Base-by-base conservation (phyloP, 148 eudicot species). In the Chenopodium formosanum region DNA sequence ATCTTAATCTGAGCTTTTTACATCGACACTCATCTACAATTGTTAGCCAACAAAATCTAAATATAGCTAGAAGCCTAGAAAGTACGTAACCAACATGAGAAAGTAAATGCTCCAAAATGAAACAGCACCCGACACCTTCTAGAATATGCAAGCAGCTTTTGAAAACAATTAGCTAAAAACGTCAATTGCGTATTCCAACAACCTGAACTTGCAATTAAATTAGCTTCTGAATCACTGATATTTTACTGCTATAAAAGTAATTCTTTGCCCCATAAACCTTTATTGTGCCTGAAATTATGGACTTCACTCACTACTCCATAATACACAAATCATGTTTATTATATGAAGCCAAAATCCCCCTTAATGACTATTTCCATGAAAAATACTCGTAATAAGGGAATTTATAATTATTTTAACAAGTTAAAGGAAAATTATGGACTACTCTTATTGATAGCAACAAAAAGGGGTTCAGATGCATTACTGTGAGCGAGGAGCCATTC, bases 401-500 rank as follows among this genome's bases (percentile, higher is more conserved):
- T 19, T 12, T 40, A n/a, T 23, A 5, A 73, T 14, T 78, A 34
- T n/a, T 29, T 2, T 70, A 77, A 32, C 73, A 31, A 64, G 27
- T 34, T n/a, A 79, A 12, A 78, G 56, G 67, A n/a, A 44, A 76
- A 47, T 1, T 29, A 27, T 40, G 17, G 37, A 83, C 58, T n/a
- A 71, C 75, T 63, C 44, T 47, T 70, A 76, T 4, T 52, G 76
- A 79, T 56, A 40, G 19, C 48, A 81, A 73, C 27, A 65, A 1
- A 74, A 23, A 84, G 70, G 50, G 67, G 80, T 47, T 80, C 64
- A 73, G 81, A 63, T 79, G 68, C 40, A 86, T 91, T 92, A 97
- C 99, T 97, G 99, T 78, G 99, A 84, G 82, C 92, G 99, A 84
- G 99, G 99, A 87, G 99, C 99, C 99, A 97, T 97, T 84, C 99